Evolutionary conservation across 345 rosid species (phyloP).

Genomic region (Melaleuca alternifolia): DNA sequence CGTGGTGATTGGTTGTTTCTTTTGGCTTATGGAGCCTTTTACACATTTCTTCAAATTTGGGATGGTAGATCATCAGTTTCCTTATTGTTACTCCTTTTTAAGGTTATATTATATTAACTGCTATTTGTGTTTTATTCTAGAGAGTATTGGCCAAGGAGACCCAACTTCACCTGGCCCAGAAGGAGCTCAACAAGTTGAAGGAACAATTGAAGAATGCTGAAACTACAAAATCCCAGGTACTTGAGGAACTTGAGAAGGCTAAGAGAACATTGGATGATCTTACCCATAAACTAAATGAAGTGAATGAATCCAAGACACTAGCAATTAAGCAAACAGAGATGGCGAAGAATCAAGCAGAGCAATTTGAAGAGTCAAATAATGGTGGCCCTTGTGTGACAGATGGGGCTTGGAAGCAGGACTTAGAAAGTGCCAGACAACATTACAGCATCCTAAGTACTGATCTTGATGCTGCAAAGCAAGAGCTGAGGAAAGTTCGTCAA

Average conservation of each 20-base stretch:
- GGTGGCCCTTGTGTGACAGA: conserved; percentile 23
- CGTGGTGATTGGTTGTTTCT: background rate
- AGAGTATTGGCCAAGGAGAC: conserved; percentile 73
- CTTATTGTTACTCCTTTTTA: background rate
- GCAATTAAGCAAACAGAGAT: conserved; percentile 56
- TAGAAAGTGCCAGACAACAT: conserved; percentile 47
- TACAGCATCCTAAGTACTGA: conserved; percentile 42
- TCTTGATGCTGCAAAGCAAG: conserved; percentile 74
- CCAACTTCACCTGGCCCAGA: conserved; percentile 76
- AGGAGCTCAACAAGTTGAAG: conserved; percentile 63
- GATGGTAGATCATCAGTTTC: background rate
- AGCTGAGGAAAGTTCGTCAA: conserved; percentile 62
- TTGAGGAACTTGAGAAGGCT: conserved; percentile 66
- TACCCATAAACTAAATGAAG: conserved; percentile 38
- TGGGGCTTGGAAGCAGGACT: conserved; percentile 37
- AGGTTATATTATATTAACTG: background rate
- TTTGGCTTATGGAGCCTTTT: background rate
- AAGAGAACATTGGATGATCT: conserved; percentile 64
- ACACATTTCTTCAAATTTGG: background rate
- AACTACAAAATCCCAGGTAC: conserved; percentile 58
- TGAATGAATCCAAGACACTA: conserved; percentile 49
- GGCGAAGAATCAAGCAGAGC: conserved; percentile 45
- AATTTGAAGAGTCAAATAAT: conserved; percentile 40
- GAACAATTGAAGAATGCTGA: conserved; percentile 74
- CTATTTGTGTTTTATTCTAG: conserved; percentile 22